Evolutionary conservation across 148 eudicot genomes (phyloP).

Genomic region (Rhododendron vialii): DNA sequence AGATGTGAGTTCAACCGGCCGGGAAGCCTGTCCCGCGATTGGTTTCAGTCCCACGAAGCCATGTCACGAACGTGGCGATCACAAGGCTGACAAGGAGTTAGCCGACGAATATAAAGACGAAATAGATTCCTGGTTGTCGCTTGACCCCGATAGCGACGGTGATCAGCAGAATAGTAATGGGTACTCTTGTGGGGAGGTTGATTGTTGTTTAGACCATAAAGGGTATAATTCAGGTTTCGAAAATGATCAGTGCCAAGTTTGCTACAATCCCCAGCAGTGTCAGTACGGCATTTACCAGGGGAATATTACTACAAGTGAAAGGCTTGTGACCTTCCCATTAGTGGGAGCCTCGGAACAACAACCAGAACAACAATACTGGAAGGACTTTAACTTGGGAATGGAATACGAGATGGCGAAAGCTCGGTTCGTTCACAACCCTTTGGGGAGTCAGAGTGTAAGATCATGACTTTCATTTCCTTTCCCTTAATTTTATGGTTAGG

Average conservation of each 20-base stretch:
- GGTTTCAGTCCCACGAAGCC: neutral
- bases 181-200: neutral
- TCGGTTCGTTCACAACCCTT: neutral
- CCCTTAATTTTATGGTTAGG: neutral
- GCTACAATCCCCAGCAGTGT: neutral
- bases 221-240: neutral
- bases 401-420: neutral
- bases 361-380: neutral
- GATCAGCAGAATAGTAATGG: neutral
- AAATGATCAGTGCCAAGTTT: neutral
- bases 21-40: neutral
- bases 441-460: neutral
- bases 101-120: neutral
- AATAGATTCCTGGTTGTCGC: slow-evolving; percentile 9
- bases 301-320: neutral
- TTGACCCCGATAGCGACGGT: neutral
- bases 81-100: neutral
- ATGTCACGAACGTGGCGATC: neutral
- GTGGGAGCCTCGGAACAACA: neutral
- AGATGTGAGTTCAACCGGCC: neutral
- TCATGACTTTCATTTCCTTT: neutral
- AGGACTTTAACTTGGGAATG: neutral
- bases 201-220: neutral
- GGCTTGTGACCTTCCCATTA: neutral
- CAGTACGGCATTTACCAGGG: neutral